Conservation (phyloP, 768 basidiomycete genomes). For the Tylopilus balloui region DNA sequence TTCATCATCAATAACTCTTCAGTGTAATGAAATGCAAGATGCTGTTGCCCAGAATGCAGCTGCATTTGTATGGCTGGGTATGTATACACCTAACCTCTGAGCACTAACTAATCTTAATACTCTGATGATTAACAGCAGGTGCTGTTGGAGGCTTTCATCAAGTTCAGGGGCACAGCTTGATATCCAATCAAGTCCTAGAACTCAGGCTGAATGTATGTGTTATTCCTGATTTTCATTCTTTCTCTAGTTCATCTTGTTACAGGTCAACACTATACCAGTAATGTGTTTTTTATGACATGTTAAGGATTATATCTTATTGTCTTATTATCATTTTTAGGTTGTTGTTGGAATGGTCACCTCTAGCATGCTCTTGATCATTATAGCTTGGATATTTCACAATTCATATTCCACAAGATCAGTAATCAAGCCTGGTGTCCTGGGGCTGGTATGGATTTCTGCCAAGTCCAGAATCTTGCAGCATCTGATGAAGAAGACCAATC, state of each 20-base stretch:
- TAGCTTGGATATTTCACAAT: background rate
- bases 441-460: background rate
- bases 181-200: background rate
- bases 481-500: background rate
- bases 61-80: slow-evolving; percentile 7
- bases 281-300: background rate
- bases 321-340: background rate
- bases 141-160: background rate
- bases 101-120: too few relatives aligned
- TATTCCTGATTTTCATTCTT: background rate
- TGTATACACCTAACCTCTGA: background rate
- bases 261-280: background rate
- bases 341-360: background rate
- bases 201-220: background rate
- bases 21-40: background rate
- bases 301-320: too few relatives aligned
- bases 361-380: background rate
- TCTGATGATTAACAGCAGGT: too few relatives aligned
- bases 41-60: slow-evolving; percentile 1
- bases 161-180: background rate
- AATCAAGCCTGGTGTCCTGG: background rate
- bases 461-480: background rate
- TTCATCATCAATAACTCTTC: background rate
- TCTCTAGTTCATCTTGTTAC: background rate
- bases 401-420: background rate